A percentile compares a stretch with the other conserved stretches of the same genome.
These are phyloP conservation scores for Lecanicillium sp. DNA, from an alignment of 2,329 filamentous ascomycete genomes.

Conservation along the genomic window DNA sequence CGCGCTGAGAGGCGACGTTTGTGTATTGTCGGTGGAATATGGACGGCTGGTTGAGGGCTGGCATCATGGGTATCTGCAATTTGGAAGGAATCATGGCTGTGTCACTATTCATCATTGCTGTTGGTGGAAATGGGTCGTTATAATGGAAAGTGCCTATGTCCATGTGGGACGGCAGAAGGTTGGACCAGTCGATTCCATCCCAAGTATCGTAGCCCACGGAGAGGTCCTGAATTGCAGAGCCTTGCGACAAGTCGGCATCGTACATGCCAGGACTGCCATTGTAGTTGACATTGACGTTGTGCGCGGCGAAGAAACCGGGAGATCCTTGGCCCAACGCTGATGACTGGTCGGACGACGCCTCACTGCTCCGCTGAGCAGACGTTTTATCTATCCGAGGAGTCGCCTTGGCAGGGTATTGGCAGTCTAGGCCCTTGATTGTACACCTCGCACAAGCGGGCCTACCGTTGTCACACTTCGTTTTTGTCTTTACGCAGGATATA, in stretches of 20 bases:
- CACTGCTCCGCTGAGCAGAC: no score
- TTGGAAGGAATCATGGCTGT: not conserved
- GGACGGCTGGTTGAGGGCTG: not conserved
- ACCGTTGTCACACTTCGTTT: not conserved
- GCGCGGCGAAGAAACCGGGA: not conserved
- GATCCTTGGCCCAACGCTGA: no score
- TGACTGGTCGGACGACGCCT: no score
- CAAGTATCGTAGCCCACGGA: not conserved
- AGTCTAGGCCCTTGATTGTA: not conserved
- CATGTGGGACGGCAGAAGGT: not conserved
- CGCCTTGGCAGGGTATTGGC: not conserved
- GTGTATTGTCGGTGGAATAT: not conserved
- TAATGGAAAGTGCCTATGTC: no score
- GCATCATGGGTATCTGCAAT: not conserved
- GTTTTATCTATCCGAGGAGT: not conserved
- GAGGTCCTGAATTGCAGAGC: not conserved
- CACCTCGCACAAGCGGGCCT: conserved; percentile 1
- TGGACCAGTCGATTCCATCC: not conserved
- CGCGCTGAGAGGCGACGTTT: not conserved
- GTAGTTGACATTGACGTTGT: not conserved
- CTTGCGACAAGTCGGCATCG: not conserved
- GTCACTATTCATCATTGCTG: not conserved
- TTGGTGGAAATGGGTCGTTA: conserved; percentile 1
- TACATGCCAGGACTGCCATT: not conserved
- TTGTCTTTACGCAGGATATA: conserved; percentile 1